These are phyloP conservation scores for Filobasidium uniguttulatum DNA, from an alignment of 1,284 basidiomycete species.

Conservation along the genomic window DNA sequence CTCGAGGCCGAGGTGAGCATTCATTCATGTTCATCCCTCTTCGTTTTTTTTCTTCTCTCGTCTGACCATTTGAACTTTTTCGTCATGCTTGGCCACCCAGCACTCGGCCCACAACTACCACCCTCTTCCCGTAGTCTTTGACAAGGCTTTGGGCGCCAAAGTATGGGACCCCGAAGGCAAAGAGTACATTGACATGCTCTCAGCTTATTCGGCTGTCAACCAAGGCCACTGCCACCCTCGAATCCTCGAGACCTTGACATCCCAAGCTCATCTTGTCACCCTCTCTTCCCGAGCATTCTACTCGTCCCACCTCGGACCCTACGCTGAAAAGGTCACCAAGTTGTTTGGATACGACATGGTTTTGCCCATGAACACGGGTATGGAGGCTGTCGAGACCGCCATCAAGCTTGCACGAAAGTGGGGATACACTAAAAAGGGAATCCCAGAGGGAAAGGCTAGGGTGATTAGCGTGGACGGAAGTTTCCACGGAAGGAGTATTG, in stretches of 20 bases:
- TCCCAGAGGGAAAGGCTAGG: conserved; percentile 68
- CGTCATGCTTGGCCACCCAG: conserved; percentile 33
- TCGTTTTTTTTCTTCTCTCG: too few species aligned
- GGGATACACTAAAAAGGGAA: conserved; percentile 75
- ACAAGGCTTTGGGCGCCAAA: conserved; percentile 72
- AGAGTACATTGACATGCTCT: conserved; percentile 90
- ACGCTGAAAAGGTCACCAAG: conserved; percentile 70
- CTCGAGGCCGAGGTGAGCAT: conserved; percentile 69
- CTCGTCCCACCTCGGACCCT: conserved; percentile 78
- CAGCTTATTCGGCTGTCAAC: conserved; percentile 90
- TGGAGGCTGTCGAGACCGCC: conserved; percentile 89
- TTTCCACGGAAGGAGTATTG: conserved; percentile 90
- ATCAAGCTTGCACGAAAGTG: conserved; percentile 73
- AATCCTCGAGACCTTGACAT: conserved; percentile 55
- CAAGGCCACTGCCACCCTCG: conserved; percentile 91
- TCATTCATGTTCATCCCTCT: neutral
- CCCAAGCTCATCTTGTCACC: conserved; percentile 80
- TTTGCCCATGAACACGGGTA: conserved; percentile 98
- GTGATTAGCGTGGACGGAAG: conserved; percentile 80
- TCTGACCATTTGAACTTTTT: conserved; percentile 22
- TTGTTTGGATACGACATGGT: conserved; percentile 89
- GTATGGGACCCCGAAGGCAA: conserved; percentile 94
- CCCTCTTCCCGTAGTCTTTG: conserved; percentile 88
- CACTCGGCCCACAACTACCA: conserved; percentile 60
- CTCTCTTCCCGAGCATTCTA: conserved; percentile 94